These are phyloP conservation scores for Tinospora cordifolia DNA, from an alignment of 164 flowering plant species.

Conservation along the genomic window DNA sequence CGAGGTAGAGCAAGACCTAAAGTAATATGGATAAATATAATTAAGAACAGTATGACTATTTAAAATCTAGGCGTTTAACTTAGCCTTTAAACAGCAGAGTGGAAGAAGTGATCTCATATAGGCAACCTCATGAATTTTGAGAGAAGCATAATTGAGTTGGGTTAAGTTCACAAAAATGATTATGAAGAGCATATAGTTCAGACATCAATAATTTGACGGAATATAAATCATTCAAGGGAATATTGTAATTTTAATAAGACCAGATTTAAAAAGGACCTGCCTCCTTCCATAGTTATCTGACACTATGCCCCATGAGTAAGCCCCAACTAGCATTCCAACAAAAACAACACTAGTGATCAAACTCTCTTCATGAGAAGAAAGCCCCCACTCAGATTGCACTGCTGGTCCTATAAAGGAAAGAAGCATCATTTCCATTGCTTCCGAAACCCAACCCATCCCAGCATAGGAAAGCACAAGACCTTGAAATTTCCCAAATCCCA, in stretches of 20 bases:
- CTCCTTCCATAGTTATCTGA: constrained; percentile 77
- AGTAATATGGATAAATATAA: too few relatives aligned
- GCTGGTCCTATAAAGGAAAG: constrained; percentile 88
- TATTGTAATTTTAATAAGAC: neutral
- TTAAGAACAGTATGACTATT: too few relatives aligned
- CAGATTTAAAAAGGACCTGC: constrained; percentile 23
- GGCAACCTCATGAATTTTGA: too few relatives aligned
- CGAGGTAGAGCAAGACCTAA: too few relatives aligned
- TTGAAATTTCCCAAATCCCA: constrained; percentile 87
- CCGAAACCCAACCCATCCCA: constrained; percentile 78
- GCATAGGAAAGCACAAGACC: constrained; percentile 65
- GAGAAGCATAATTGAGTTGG: too few relatives aligned
- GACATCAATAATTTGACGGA: neutral
- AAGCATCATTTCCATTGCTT: constrained; percentile 98
- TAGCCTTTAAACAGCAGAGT: too few relatives aligned
- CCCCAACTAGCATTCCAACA: constrained; percentile 88
- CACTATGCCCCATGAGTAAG: constrained; percentile 80
- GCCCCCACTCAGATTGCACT: constrained; percentile 63
- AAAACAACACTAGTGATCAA: constrained; percentile 74
- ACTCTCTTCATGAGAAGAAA: constrained; percentile 68
- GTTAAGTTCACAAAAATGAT: too few relatives aligned
- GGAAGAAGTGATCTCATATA: too few relatives aligned
- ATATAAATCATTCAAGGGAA: neutral
- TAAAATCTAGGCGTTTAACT: too few relatives aligned
- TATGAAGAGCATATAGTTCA: neutral